Conservation (phyloP, 2,329 filamentous ascomycete species). For the Chrysosporium queenslandicum region DNA sequence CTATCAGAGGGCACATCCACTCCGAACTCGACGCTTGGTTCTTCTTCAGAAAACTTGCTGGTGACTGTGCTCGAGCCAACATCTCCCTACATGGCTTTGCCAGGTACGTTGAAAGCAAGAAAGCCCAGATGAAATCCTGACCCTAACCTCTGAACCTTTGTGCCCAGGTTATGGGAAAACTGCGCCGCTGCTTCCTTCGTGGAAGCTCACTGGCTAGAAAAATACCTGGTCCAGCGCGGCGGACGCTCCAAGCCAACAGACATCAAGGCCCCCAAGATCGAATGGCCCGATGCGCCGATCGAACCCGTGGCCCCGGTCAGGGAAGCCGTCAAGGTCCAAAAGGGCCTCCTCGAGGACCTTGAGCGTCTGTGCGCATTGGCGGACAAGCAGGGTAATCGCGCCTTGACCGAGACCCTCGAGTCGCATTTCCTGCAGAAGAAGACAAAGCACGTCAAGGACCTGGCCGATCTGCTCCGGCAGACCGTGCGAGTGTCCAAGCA, state of each 20-base stretch:
- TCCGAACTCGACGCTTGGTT: neutral
- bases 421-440: conserved; percentile 15
- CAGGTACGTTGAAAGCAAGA: neutral
- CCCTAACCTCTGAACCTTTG: too few relatives aligned
- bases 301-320: conserved; percentile 15
- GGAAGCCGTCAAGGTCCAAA: conserved; percentile 19
- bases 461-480: conserved; percentile 21
- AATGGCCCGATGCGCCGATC: conserved; percentile 18
- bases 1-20: neutral
- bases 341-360: conserved; percentile 19
- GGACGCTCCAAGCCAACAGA: neutral
- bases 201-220: conserved; percentile 3
- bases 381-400: conserved; percentile 10
- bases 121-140: too few relatives aligned
- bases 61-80: neutral
- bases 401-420: conserved; percentile 17
- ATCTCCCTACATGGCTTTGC: neutral
- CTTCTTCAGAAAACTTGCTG: neutral
- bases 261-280: neutral
- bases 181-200: neutral
- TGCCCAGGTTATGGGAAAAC: neutral
- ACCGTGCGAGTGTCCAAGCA: conserved; percentile 21
- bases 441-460: conserved; percentile 19
- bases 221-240: neutral
- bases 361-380: conserved; percentile 16